Conservation (phyloP, 2,329 filamentous ascomycete species). For the Macrophomina phaseolina region DNA sequence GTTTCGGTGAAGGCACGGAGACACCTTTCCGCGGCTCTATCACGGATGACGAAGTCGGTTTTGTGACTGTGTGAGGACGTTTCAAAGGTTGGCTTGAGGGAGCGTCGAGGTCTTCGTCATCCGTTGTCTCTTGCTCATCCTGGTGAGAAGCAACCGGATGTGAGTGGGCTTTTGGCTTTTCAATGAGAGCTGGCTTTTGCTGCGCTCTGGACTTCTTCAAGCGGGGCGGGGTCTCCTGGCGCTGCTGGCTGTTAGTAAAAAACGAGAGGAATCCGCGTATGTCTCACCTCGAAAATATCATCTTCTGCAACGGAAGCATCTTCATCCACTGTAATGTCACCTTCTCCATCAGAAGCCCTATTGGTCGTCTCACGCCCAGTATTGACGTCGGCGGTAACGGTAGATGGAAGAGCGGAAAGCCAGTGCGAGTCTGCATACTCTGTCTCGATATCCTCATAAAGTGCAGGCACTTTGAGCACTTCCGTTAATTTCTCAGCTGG, state of each 20-base stretch:
- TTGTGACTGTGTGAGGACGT: not conserved
- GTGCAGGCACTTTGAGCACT: not conserved
- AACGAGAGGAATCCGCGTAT: not conserved
- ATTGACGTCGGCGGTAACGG: not conserved
- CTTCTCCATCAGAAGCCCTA: not conserved
- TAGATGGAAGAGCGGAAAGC: not conserved
- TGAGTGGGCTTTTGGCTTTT: too few species aligned
- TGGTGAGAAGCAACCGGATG: not conserved
- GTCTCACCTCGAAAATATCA: slow-evolving; percentile 19
- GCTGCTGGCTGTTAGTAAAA: not conserved
- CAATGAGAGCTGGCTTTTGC: not conserved
- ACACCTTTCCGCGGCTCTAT: not conserved
- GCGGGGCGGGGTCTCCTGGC: slow-evolving; percentile 23
- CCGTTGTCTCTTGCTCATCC: slow-evolving; percentile 41
- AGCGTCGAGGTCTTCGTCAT: slow-evolving; percentile 49
- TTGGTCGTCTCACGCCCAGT: not conserved
- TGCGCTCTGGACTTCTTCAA: slow-evolving; percentile 2
- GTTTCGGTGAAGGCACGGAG: not conserved
- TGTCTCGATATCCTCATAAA: not conserved
- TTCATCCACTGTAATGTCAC: not conserved
- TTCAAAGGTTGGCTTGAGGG: slow-evolving; percentile 30
- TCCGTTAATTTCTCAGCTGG: not conserved
- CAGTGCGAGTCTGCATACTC: not conserved
- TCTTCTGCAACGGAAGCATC: not conserved
- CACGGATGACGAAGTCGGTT: not conserved